These are phyloP conservation scores for Penicillium robsamsonii DNA, from an alignment of 495 filamentous ascomycete genomes.

Conservation along the genomic window DNA sequence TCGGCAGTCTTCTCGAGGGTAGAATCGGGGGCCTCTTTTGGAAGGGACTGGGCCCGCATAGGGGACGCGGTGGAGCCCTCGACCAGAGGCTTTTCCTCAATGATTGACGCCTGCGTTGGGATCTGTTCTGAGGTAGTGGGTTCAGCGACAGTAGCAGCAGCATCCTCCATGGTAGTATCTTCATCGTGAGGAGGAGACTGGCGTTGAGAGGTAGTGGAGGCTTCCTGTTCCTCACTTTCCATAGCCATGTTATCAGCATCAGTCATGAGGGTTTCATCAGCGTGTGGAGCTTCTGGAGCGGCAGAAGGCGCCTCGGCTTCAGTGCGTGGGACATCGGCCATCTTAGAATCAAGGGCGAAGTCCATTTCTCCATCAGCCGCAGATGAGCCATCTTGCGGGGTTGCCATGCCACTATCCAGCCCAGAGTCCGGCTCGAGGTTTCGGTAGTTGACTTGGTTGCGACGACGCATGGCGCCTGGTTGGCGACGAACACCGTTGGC, in stretches of 20 bases:
- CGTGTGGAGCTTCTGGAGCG: conserved; percentile 26
- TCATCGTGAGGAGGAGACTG: conserved; percentile 54
- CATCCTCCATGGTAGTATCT: conserved; percentile 66
- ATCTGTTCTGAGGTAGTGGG: conserved; percentile 24
- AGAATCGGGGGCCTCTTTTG: conserved; percentile 24
- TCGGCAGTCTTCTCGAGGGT: conserved; percentile 15
- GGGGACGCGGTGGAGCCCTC: conserved; percentile 22
- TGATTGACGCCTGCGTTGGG: conserved; percentile 19
- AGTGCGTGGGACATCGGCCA: conserved; percentile 50
- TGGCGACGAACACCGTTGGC: conserved; percentile 68
- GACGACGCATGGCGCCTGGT: conserved; percentile 55
- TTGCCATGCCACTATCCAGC: conserved; percentile 59
- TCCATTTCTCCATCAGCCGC: conserved; percentile 51
- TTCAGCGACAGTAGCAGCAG: conserved; percentile 45
- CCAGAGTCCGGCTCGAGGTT: conserved; percentile 67
- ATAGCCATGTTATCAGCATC: conserved; percentile 41
- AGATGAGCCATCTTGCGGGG: conserved; percentile 50
- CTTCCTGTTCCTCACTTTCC: conserved; percentile 40
- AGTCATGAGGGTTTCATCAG: conserved; percentile 37
- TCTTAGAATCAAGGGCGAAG: conserved; percentile 47
- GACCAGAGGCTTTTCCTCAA: conserved; percentile 21
- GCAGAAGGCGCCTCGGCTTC: conserved; percentile 30
- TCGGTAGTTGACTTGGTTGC: conserved; percentile 70
- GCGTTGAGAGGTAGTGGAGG: conserved; percentile 40
- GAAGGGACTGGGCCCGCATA: conserved; percentile 17